A percentile compares a stretch with the other conserved stretches of the same genome.
Evolutionary conservation across 2,329 filamentous ascomycete species (phyloP).

Genomic region (Aspergillus quadrilineatus): DNA sequence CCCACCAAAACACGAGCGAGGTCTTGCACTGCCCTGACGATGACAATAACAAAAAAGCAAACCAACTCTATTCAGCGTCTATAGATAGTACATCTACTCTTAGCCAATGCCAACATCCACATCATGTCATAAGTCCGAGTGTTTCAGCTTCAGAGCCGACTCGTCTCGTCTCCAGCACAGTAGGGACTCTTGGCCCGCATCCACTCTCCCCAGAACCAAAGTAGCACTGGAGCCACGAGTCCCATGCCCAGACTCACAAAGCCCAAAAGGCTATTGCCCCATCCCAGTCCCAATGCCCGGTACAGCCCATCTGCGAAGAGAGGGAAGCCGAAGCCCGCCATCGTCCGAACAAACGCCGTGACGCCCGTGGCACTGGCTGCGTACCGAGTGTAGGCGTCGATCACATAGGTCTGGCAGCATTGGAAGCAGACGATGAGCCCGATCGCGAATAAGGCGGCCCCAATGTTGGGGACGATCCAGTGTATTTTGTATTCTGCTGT

Average conservation of each 20-base stretch:
- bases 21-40: neutral
- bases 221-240: slow-evolving; percentile 45
- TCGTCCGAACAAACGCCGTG: slow-evolving; percentile 27
- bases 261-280: slow-evolving; percentile 37
- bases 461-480: slow-evolving; percentile 56
- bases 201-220: slow-evolving; percentile 48
- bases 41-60: too few relatives aligned
- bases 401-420: slow-evolving; percentile 34
- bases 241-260: slow-evolving; percentile 37
- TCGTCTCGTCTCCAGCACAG: slow-evolving; percentile 12
- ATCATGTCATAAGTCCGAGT: too few relatives aligned
- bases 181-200: slow-evolving; percentile 47
- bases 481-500: slow-evolving; percentile 49
- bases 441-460: slow-evolving; percentile 48
- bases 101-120: neutral
- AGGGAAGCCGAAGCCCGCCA: slow-evolving; percentile 37
- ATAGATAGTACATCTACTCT: neutral
- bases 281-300: slow-evolving; percentile 27
- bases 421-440: slow-evolving; percentile 43
- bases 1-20: neutral
- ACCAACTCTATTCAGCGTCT: too few relatives aligned
- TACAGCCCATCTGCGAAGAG: slow-evolving; percentile 37
- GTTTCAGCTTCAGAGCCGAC: neutral
- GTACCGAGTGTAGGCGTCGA: slow-evolving; percentile 35
- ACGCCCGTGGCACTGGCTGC: slow-evolving; percentile 34